phyloP scores from a whole-genome alignment of 495 filamentous ascomycete species.

The Penicillium herquei region DNA sequence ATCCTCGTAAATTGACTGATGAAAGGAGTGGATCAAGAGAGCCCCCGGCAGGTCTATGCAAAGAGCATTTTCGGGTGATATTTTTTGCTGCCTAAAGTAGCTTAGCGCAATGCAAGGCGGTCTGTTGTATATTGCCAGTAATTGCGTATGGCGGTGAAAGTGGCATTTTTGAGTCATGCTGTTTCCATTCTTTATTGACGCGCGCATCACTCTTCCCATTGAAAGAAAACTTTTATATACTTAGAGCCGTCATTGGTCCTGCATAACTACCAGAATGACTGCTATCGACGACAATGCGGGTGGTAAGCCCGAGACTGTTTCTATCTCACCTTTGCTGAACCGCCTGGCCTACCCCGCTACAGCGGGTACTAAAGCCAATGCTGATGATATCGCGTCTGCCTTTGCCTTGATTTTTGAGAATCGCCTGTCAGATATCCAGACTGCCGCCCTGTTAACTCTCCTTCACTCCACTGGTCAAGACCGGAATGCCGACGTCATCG shows the following conservation, averaged over 20 bases:
- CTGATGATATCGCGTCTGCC: slow-evolving; percentile 81
- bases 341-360: slow-evolving; percentile 69
- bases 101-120: slow-evolving; percentile 14
- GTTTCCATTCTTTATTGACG: not conserved
- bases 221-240: too few relatives aligned
- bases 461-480: slow-evolving; percentile 86
- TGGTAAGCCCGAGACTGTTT: slow-evolving; percentile 47
- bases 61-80: slow-evolving; percentile 23
- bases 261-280: not conserved
- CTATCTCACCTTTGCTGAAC: slow-evolving; percentile 79
- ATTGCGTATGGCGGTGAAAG: slow-evolving; percentile 11
- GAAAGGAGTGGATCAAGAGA: slow-evolving; percentile 20
- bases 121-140: slow-evolving; percentile 18
- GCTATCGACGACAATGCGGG: not conserved
- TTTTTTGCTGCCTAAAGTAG: slow-evolving; percentile 24
- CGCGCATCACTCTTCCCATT: too few relatives aligned
- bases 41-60: slow-evolving; percentile 1
- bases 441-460: slow-evolving; percentile 78
- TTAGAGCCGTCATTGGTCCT: too few relatives aligned
- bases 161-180: slow-evolving; percentile 14
- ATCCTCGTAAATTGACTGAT: slow-evolving; percentile 10
- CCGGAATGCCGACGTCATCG: slow-evolving; percentile 73
- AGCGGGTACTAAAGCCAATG: slow-evolving; percentile 52
- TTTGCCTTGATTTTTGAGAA: slow-evolving; percentile 88
- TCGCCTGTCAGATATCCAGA: slow-evolving; percentile 76